Evolutionary conservation across 129 eudicot species (phyloP).

Genomic region (Helianthus tuberosus): DNA sequence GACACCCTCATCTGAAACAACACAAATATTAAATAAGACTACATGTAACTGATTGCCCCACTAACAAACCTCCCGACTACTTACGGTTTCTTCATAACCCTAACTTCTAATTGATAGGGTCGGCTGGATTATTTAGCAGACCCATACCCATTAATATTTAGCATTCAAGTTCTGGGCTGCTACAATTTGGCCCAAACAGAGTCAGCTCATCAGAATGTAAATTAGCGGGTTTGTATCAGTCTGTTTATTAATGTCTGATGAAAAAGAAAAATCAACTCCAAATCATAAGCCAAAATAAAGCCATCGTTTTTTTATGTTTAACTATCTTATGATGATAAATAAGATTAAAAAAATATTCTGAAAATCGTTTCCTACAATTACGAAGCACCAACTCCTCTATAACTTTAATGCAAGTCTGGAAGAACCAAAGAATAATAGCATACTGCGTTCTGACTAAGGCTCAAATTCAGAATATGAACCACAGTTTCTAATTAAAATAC

Average conservation of each 20-base stretch:
- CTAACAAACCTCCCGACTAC: too few relatives aligned
- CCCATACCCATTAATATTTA: too few relatives aligned
- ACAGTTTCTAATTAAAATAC: not conserved
- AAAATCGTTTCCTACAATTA: slow-evolving; percentile 6
- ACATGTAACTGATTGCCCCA: too few relatives aligned
- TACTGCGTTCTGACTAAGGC: not conserved
- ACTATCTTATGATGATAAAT: not conserved
- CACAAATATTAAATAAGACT: too few relatives aligned
- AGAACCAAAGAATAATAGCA: not conserved
- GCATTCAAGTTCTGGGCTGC: too few relatives aligned
- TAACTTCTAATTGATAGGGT: too few relatives aligned
- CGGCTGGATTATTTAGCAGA: too few relatives aligned
- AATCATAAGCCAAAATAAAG: not conserved
- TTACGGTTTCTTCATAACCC: too few relatives aligned
- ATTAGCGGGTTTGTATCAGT: too few relatives aligned
- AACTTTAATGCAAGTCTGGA: not conserved
- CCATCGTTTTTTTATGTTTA: not conserved
- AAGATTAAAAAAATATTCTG: not conserved
- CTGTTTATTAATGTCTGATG: not conserved
- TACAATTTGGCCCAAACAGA: too few relatives aligned
- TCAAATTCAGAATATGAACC: not conserved
- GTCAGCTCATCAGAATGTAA: too few relatives aligned
- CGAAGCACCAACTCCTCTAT: slow-evolving; percentile 12
- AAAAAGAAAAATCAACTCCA: not conserved
- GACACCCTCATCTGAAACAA: too few relatives aligned